Percentiles rank a stretch among this genome's conserved stretches.
phyloP scores from a whole-genome alignment of 2,329 filamentous ascomycete genomes.

The Sarocladium brachiariae region DNA sequence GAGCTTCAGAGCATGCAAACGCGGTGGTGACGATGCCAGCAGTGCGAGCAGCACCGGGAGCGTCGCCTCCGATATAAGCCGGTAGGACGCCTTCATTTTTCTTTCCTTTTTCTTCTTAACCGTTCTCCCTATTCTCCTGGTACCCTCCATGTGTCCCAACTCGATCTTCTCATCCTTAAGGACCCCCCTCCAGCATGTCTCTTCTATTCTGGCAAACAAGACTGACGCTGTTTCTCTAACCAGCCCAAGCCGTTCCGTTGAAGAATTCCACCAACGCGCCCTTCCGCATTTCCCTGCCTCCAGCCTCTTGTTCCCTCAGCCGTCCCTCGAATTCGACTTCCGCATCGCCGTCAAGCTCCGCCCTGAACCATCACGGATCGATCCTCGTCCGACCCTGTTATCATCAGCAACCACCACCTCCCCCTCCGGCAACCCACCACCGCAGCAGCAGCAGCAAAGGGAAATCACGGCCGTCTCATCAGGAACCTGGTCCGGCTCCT shows the following conservation, averaged over 20 bases:
- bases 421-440: no score
- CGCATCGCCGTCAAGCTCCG: constrained; percentile 41
- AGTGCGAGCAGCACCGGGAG: background rate
- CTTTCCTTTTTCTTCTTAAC: background rate
- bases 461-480: constrained; percentile 43
- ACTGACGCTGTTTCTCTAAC: no score
- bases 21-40: background rate
- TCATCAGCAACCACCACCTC: background rate
- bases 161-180: no score
- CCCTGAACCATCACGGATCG: constrained; percentile 30
- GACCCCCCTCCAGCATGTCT: no score
- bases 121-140: background rate
- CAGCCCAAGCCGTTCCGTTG: constrained; percentile 18
- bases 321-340: constrained; percentile 42
- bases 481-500: constrained; percentile 41
- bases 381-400: background rate
- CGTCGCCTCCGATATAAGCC: background rate
- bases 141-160: no score
- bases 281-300: constrained; percentile 36
- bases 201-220: background rate
- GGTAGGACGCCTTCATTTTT: background rate
- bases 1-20: constrained; percentile 1
- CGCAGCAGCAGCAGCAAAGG: constrained; percentile 20
- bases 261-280: constrained; percentile 31
- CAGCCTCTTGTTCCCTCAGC: constrained; percentile 35